phyloP scores from a whole-genome alignment of 2,329 filamentous ascomycete species.

The Talaromyces sp. region DNA sequence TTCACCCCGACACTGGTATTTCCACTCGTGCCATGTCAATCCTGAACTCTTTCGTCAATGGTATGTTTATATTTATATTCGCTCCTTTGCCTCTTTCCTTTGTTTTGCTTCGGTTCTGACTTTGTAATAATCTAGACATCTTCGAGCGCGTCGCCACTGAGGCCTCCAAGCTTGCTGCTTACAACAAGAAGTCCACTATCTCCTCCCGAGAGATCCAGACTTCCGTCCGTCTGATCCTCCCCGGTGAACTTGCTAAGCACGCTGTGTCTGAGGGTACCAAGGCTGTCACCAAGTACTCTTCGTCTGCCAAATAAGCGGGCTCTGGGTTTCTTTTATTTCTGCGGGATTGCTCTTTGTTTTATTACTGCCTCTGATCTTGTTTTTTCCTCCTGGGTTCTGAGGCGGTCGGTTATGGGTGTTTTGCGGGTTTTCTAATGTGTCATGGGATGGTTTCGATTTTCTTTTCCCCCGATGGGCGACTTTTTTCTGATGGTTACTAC shows the following conservation, averaged over 20 bases:
- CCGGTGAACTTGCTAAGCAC: slow-evolving; percentile 98
- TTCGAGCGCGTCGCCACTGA: slow-evolving; percentile 99
- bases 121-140: slow-evolving; percentile 69
- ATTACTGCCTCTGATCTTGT: slow-evolving; percentile 43
- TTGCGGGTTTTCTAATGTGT: slow-evolving; percentile 51
- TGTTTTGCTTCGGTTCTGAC: slow-evolving; percentile 2
- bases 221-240: slow-evolving; percentile 95
- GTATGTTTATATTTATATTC: slow-evolving; percentile 56
- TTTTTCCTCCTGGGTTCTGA: slow-evolving; percentile 39
- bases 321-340: slow-evolving; percentile 58
- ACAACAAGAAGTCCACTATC: slow-evolving; percentile 99
- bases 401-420: slow-evolving; percentile 50
- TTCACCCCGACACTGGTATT: slow-evolving; percentile 99
- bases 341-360: slow-evolving; percentile 41
- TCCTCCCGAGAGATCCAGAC: slow-evolving; percentile 99
- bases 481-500: slow-evolving; percentile 46
- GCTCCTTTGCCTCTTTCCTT: not conserved
- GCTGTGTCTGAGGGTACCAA: slow-evolving; percentile 99
- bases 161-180: slow-evolving; percentile 97
- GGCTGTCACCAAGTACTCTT: slow-evolving; percentile 99
- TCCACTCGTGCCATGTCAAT: slow-evolving; percentile 99
- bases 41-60: slow-evolving; percentile 99
- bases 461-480: slow-evolving; percentile 42
- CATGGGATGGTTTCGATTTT: slow-evolving; percentile 51
- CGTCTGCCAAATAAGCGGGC: slow-evolving; percentile 89